Conservation (phyloP, 176 grass and related monocot genomes). For the Pharus latifolius region DNA sequence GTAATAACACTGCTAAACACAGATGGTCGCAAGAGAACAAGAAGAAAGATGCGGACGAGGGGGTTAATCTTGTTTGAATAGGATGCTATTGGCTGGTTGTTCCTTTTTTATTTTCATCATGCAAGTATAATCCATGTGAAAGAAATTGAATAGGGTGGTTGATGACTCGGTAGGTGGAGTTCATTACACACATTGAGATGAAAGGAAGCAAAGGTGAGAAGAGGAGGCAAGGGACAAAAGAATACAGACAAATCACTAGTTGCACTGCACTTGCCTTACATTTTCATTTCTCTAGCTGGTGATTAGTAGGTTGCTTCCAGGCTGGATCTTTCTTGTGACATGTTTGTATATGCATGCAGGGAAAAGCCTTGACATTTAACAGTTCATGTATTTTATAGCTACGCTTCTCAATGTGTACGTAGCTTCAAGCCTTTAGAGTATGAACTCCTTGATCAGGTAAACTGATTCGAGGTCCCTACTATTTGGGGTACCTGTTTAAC, state of each 20-base stretch:
- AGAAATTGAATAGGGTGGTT: not conserved
- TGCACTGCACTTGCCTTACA: slow-evolving; percentile 10
- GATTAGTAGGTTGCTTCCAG: slow-evolving; percentile 18
- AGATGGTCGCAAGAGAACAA: too few relatives aligned
- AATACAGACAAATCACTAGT: slow-evolving; percentile 9
- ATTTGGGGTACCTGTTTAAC: not conserved
- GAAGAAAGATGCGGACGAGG: too few relatives aligned
- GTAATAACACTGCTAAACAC: too few relatives aligned
- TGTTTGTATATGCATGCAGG: slow-evolving; percentile 17
- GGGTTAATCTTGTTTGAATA: too few relatives aligned
- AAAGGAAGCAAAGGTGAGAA: not conserved
- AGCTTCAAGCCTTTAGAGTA: not conserved
- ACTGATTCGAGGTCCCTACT: not conserved
- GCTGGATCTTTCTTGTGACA: slow-evolving; percentile 6
- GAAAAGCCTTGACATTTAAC: not conserved
- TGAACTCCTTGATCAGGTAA: not conserved
- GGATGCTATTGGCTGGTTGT: too few relatives aligned
- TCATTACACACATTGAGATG: not conserved
- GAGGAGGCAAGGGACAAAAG: slow-evolving; percentile 4
- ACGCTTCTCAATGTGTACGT: not conserved
- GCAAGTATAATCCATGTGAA: slow-evolving; percentile 5
- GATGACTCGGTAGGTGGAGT: slow-evolving; percentile 9
- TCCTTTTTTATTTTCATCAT: not conserved
- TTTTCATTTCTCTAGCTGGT: not conserved
- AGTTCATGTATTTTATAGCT: slow-evolving; percentile 2